Evolutionary conservation across 768 basidiomycete species (phyloP).

Genomic region (Pisolithus tinctorius): DNA sequence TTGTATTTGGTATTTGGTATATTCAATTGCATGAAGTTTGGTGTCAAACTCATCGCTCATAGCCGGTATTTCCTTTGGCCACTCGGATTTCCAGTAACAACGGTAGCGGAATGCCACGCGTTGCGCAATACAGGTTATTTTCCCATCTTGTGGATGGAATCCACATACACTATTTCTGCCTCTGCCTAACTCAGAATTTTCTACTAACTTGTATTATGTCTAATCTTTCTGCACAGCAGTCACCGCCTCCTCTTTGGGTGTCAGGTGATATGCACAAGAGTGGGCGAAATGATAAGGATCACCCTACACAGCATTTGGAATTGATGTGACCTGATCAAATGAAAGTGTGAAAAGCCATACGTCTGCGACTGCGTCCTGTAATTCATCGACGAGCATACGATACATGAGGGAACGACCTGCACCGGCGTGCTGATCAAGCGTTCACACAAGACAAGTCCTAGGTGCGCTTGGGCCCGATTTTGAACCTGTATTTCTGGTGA

Average conservation of each 20-base stretch:
- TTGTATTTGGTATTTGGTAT: too few relatives aligned
- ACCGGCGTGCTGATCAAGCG: constrained; percentile 94
- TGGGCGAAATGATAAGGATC: constrained; percentile 69
- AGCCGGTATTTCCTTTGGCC: too few relatives aligned
- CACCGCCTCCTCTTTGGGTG: constrained; percentile 48
- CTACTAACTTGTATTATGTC: constrained; percentile 30
- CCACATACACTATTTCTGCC: constrained; percentile 50
- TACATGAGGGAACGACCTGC: constrained; percentile 92
- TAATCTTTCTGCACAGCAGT: constrained; percentile 34
- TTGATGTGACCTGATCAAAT: background rate
- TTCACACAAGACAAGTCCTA: constrained; percentile 84
- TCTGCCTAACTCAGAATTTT: constrained; percentile 14
- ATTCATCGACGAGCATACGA: constrained; percentile 77
- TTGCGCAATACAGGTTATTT: constrained; percentile 27
- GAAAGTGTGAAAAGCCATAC: constrained; percentile 33
- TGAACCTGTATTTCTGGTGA: constrained; percentile 23
- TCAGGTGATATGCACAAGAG: constrained; percentile 72
- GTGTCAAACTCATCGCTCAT: too few relatives aligned
- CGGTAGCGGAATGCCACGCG: too few relatives aligned
- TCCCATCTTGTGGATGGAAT: constrained; percentile 85
- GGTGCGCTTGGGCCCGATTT: constrained; percentile 34
- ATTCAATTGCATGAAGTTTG: too few relatives aligned
- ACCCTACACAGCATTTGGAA: constrained; percentile 29
- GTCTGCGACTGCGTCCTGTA: constrained; percentile 62
- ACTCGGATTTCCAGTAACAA: too few relatives aligned